Evolutionary conservation across 116 monocot species (phyloP), one percentile per base, ranked within the genome.

Genomic region (Trichopus zeylanicus): DNA sequence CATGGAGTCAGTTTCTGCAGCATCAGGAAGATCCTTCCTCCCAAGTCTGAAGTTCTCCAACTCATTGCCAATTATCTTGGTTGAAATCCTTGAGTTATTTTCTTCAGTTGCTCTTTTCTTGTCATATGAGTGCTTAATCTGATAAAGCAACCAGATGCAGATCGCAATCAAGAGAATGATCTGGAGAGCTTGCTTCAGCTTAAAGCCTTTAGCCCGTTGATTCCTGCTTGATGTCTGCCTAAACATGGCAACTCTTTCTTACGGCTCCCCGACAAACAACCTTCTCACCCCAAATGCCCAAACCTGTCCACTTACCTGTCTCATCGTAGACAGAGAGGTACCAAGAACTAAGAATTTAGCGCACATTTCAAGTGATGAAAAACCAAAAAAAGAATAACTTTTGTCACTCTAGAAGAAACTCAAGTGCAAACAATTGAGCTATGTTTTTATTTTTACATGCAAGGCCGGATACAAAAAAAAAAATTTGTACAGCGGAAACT

Each of bases 61-160:
- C 53, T 55, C 63, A 48, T 38, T 72, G 8, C 60, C 72, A 47
- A 42, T 67, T 7, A 65, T 48, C 22, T 63, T 65, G 8, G 29
- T 65, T 29, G 66, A 65, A 33, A 52, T 52, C 15, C 33, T 67
- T 2, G 53, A 57, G 55, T 39, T 68, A 2, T 60, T 55, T 48
- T 73, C 76, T 33, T 74, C 76, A 1, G 71, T 48, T 20, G 57
- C 66, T 49, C 48, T 70, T 51, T 87, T 91, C 71, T 83, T 88
- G 26, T 91, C 84, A 54, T 81, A 75, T 2, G 87, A 97, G 31
- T 87, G 97, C 56, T 84, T 97, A 38, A 87, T 70, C 53, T 97
- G 91, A 67, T 90, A 97, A 23, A 87, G 64, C 53, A 97, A 59
- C 97, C 97, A 97, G 55, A 87, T 33, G 56, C 79, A 74, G 18